Evolutionary conservation across 1,284 basidiomycete genomes (phyloP).

Genomic region (Rhodotorula mucilaginosa): DNA sequence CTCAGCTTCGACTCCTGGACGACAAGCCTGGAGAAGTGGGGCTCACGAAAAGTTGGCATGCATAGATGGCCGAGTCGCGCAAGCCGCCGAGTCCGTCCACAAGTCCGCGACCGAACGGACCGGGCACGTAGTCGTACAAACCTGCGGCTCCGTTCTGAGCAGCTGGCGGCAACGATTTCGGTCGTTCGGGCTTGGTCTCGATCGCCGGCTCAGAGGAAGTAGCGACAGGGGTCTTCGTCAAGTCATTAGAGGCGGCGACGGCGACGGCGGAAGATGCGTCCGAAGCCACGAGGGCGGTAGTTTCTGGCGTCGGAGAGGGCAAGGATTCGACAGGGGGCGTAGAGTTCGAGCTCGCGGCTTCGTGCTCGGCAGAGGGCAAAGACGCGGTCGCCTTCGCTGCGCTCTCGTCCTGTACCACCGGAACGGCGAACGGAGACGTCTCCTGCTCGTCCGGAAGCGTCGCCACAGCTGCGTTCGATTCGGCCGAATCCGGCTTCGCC

Average conservation of each 20-base stretch:
- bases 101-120: conserved; percentile 49
- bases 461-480: background rate
- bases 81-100: conserved; percentile 52
- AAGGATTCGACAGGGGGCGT: background rate
- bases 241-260: no score
- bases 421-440: conserved; percentile 42
- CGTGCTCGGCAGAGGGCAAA: background rate
- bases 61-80: conserved; percentile 48
- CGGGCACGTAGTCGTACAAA: conserved; percentile 25
- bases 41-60: conserved; percentile 44
- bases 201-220: no score
- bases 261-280: no score
- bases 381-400: no score
- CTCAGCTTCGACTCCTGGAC: background rate
- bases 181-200: background rate
- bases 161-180: background rate
- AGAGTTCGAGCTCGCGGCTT: conserved; percentile 10
- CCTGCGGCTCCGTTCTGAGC: conserved; percentile 25
- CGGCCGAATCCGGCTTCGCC: background rate
- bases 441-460: conserved; percentile 37
- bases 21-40: no score
- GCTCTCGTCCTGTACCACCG: background rate
- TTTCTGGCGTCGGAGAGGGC: background rate
- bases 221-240: no score
- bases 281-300: background rate